Evolutionary conservation across 75 land plant species (phyloP), one percentile per base, ranked within the genome.

Genomic region (Pinus taeda): DNA sequence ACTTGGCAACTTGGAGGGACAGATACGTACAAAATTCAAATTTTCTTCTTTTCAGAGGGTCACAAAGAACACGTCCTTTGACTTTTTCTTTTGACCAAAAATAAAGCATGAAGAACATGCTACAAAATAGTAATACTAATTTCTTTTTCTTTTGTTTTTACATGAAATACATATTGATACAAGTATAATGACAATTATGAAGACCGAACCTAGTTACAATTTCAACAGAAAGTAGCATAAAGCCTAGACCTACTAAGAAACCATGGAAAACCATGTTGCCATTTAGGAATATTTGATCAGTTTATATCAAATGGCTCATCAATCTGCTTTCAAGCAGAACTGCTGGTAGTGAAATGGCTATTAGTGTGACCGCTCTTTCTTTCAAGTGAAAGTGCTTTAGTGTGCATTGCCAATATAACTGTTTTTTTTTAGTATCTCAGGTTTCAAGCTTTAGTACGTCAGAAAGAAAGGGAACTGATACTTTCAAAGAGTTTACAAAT

Each of bases 371-470:
- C 2, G 55, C 9, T 4, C n/a, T 4, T 42, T 18, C 55, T 69
- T 69, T 69, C 12, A 42, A 8, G 53, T 42, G 13, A 3, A 69
- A n/a, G 8, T 39, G 53, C 72, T 69, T 42, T 42, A 39, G 72
- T 20, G 17, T 73, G 30, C 4, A 24, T 11, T 11, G 59, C 22
- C n/a, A 20, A 53, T 29, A 11, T 73, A 57, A 73, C 26, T 73
- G 18, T 30, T 45, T n/a, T 15, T 57, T 4, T 56, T 59, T 61
- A 60, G 15, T 71, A 5, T 60, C 59, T 42, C 74, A 95, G 98
- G 98, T 95, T 74, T 95, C 98, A 79, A 95, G 98, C 81, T 94
- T 95, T 83, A 86, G 86, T 74, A 95, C 97, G 33, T 58, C 36
- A 61, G 85, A 59, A 60, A 75, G 77, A 21, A 86, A 76, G 59